Evolutionary conservation across 2,329 filamentous ascomycete species (phyloP).

Genomic region (Phialocephala subalpina): DNA sequence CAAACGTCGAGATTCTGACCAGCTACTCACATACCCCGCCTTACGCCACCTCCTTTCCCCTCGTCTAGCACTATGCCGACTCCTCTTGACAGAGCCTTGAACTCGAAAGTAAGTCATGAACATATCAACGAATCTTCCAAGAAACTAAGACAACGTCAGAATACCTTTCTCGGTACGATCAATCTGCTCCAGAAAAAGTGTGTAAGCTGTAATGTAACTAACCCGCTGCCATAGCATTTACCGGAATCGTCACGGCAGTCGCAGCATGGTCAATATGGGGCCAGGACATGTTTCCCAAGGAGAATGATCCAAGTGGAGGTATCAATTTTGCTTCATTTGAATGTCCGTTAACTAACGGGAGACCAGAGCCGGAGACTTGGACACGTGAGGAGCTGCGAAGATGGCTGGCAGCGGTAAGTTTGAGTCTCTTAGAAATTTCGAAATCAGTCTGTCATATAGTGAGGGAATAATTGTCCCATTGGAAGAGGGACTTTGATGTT

Average conservation of each 20-base stretch:
- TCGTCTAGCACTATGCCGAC: constrained; percentile 71
- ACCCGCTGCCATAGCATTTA: constrained; percentile 66
- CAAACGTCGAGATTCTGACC: neutral
- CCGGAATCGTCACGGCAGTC: constrained; percentile 81
- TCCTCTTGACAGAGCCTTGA: constrained; percentile 71
- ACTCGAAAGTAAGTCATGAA: constrained; percentile 65
- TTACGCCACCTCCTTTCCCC: constrained; percentile 11
- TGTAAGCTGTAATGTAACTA: constrained; percentile 8
- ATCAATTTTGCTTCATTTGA: constrained; percentile 42
- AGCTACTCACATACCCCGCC: neutral
- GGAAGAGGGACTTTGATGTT: too few species aligned
- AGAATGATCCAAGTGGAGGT: constrained; percentile 80
- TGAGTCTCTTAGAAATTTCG: neutral
- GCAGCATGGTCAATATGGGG: constrained; percentile 89
- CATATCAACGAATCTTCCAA: neutral
- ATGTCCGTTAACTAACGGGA: neutral
- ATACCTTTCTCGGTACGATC: constrained; percentile 70
- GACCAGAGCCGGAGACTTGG: constrained; percentile 72
- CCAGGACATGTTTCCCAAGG: constrained; percentile 77
- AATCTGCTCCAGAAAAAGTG: neutral
- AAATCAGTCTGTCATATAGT: constrained; percentile 7
- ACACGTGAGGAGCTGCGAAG: constrained; percentile 79
- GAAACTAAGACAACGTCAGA: constrained; percentile 53
- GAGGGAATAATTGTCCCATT: neutral
- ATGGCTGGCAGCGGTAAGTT: constrained; percentile 82